Evolutionary conservation across 164 flowering plant genomes (phyloP), one percentile per base, ranked within the genome.

Genomic region (Brasenia schreberi): DNA sequence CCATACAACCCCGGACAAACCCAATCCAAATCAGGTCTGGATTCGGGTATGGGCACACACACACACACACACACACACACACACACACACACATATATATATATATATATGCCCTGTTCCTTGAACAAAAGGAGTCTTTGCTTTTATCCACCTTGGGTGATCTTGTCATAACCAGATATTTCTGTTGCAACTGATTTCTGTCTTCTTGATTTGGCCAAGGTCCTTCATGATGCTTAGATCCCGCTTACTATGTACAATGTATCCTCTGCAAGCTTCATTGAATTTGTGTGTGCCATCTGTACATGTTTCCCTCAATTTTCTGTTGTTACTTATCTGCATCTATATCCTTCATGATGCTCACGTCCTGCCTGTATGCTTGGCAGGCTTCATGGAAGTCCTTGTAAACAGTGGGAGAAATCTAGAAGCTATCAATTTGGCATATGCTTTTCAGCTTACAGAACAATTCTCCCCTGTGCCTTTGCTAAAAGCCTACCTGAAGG

Each of bases 351-450:
- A 49, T 49, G 16, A 9, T 5, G 56, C 10, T 14, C 10, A 49
- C 56, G 12, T 49, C 56, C 14, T 49, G 56, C 56, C 56, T 14
- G 10, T 9, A 49, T 33, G 10, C 64, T 73, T 19, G 72, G 44
- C 87, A 94, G 97, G 92, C 78, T 89, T 91, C 53, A 87, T 94
- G 71, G 86, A 89, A 70, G 85, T 86, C 14, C 71, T 94, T 73
- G 75, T 86, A 6, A 91, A 75, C 42, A 84, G 84, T 74, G 95
- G 96, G 69, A 84, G 95, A 76, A 93, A 94, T 59, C 82, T 94
- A 68, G 99, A 94, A 77, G 99, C 96, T 63, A 89, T 94, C 73
- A 94, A 89, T 77, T 68, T 94, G 76, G 91, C 96, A 64, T 84
- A 80, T 80, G 93, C 96, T 45, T 94, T 94, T 83, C 85, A 83